These are phyloP conservation scores for Penicillium occitanis DNA, from an alignment of 2,329 filamentous ascomycete species.

Conservation along the genomic window DNA sequence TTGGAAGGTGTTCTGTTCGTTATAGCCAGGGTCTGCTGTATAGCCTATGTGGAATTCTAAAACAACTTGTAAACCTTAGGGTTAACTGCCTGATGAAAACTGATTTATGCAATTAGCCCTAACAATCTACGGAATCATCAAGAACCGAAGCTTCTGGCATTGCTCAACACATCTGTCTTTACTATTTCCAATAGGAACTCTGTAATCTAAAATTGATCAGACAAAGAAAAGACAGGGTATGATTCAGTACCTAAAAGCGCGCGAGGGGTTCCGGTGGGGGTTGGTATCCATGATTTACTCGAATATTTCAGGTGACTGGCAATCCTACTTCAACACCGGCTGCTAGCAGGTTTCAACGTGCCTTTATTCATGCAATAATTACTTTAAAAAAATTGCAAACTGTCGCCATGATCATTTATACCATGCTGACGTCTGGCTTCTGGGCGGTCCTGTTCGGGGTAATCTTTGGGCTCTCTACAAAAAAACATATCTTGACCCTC, in stretches of 20 bases:
- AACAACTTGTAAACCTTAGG: neutral
- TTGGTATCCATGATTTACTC: neutral
- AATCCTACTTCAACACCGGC: neutral
- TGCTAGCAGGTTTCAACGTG: neutral
- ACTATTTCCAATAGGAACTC: neutral
- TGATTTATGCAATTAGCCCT: neutral
- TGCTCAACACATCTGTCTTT: neutral
- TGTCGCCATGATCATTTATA: neutral
- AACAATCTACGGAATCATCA: neutral
- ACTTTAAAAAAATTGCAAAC: neutral
- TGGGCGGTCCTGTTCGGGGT: neutral
- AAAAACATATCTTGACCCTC: neutral
- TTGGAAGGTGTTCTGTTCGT: no score
- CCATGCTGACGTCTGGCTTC: neutral
- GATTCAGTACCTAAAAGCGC: neutral
- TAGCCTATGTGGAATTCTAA: neutral
- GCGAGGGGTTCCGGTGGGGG: neutral
- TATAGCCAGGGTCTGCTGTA: no score
- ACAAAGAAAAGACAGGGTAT: neutral
- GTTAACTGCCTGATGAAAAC: neutral
- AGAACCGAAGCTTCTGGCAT: neutral
- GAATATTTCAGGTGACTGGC: neutral
- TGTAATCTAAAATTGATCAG: no score
- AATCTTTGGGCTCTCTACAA: neutral
- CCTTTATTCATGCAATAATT: neutral